phyloP scores from a whole-genome alignment of 306 rosid species.

The Ammopiptanthus mongolicus region DNA sequence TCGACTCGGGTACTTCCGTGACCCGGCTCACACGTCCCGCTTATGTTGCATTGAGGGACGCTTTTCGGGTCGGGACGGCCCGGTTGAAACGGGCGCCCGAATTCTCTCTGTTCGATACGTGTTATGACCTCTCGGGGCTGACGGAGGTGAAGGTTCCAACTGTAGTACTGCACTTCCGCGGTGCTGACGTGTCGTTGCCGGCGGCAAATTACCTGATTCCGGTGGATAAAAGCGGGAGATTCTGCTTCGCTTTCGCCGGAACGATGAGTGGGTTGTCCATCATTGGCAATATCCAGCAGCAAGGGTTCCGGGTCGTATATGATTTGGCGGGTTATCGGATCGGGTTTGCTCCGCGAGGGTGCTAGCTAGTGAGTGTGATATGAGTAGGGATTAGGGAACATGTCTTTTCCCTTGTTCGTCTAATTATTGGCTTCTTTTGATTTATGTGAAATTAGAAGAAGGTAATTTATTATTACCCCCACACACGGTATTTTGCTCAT shows the following conservation, averaged over 20 bases:
- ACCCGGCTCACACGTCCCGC: slow-evolving; percentile 62
- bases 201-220: slow-evolving; percentile 65
- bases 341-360: slow-evolving; percentile 68
- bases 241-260: slow-evolving; percentile 75
- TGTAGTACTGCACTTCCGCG: slow-evolving; percentile 63
- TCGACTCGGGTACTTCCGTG: slow-evolving; percentile 72
- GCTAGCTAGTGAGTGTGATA: slow-evolving; percentile 29
- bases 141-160: slow-evolving; percentile 67
- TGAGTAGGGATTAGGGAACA: too few relatives aligned
- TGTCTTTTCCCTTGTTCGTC: background rate
- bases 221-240: slow-evolving; percentile 50
- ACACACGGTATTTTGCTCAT: background rate
- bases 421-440: background rate
- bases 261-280: slow-evolving; percentile 63
- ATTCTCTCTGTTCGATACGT: slow-evolving; percentile 65
- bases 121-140: slow-evolving; percentile 56
- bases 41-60: slow-evolving; percentile 45
- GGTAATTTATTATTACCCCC: background rate
- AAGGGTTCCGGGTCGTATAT: slow-evolving; percentile 62
- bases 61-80: slow-evolving; percentile 45
- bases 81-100: slow-evolving; percentile 41
- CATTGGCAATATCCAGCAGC: slow-evolving; percentile 74
- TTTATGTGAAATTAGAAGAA: background rate
- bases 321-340: slow-evolving; percentile 57
- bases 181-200: slow-evolving; percentile 53